phyloP scores from a whole-genome alignment of 1,284 basidiomycete species.

The Crepidotus sp. region DNA sequence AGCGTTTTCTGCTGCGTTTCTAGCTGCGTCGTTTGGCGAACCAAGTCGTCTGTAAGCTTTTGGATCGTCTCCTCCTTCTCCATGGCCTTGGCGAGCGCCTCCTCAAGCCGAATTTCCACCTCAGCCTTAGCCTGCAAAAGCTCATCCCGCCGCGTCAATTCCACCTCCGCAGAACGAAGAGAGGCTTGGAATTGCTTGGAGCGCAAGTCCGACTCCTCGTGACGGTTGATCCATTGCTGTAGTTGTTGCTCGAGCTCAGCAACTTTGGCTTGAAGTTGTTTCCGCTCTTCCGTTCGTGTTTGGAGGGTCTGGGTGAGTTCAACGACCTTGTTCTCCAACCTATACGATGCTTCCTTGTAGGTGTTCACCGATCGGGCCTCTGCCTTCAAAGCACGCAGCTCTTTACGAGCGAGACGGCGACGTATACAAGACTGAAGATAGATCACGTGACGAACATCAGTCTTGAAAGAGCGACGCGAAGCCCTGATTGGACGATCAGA shows the following conservation, averaged over 20 bases:
- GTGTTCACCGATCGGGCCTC: conserved; percentile 97
- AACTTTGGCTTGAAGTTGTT: conserved; percentile 72
- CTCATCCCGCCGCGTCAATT: conserved; percentile 69
- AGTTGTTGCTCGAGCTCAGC: conserved; percentile 79
- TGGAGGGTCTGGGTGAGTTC: conserved; percentile 97
- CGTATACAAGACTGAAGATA: conserved; percentile 90
- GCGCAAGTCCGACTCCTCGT: conserved; percentile 82
- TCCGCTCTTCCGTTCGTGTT: conserved; percentile 87
- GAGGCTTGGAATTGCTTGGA: conserved; percentile 71
- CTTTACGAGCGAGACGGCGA: conserved; percentile 78
- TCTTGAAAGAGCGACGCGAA: conserved; percentile 58
- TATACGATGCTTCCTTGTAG: conserved; percentile 98
- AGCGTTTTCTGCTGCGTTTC: conserved; percentile 72
- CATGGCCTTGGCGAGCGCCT: conserved; percentile 62
- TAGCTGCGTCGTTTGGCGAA: conserved; percentile 65
- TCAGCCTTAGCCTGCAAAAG: conserved; percentile 72
- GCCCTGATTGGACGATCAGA: conserved; percentile 16
- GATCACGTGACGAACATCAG: conserved; percentile 69
- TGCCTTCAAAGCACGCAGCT: conserved; percentile 75
- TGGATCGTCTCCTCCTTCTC: conserved; percentile 85
- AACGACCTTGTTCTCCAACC: conserved; percentile 98
- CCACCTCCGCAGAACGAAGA: conserved; percentile 66
- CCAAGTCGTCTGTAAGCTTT: conserved; percentile 73
- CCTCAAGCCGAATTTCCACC: conserved; percentile 76
- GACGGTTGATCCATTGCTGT: conserved; percentile 74